Evolutionary conservation across 2,329 filamentous ascomycete species (phyloP), one percentile per base, ranked within the genome.

Genomic region (Pyrenophora seminiperda): DNA sequence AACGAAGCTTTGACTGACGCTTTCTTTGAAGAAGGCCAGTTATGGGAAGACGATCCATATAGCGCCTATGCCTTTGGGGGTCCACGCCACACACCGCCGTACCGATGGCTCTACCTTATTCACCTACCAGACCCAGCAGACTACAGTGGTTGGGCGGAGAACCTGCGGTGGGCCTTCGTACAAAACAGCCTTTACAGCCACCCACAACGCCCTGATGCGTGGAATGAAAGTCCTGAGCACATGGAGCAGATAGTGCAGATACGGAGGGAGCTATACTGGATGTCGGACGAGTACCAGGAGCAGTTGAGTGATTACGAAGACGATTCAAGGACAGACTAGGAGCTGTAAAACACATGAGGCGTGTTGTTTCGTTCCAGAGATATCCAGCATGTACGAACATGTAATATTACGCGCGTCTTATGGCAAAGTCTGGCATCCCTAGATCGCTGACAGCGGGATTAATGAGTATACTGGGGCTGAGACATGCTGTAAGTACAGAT

Each of bases 191-290:
- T 54, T 14, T 63, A 57, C 17, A 24, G 18, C 9, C 32, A 41
- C 15, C 46, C 33, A 6, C 47, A 55, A 29, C 47, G 49, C 13
- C 47, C 45, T 5, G 53, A 42, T 4, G 43, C 43, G 1, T 67
- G 63, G 64, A 56, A 59, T 32, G 63, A 68, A 45, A 61, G 65
- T 38, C 57, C 63, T 0, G 51, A 53, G 39, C 64, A 68, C 33
- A 60, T 64, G 59, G 60, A 61, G 14, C 19, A 15, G n/a, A 64
- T 68, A 15, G 48, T 53, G 13, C 17, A 51, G 15, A 41, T 53
- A 20, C 50, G 64, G 6, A 41, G 36, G 3, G 50, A 59, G 40
- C 51, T 54, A 17, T 27, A 43, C 2, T 68, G 64, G 64, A 58
- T 59, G 6, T 65, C 58, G 3, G 54, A 58, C 7, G 57, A 63